phyloP scores from a whole-genome alignment of 2,329 filamentous ascomycete species.

The Alternaria triticina region DNA sequence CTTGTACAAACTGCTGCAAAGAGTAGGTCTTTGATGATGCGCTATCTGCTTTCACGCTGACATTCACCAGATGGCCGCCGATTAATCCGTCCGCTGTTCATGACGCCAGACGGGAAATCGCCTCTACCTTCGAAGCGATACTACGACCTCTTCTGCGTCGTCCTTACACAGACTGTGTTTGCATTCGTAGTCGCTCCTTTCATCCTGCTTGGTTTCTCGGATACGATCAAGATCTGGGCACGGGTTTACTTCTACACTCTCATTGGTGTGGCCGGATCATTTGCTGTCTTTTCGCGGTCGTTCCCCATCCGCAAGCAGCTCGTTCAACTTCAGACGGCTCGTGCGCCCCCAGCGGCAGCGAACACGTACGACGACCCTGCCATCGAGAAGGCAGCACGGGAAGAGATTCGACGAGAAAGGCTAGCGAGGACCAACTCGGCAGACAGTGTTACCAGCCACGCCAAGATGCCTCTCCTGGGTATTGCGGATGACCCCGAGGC shows the following conservation, averaged over 20 bases:
- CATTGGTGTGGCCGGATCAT: slow-evolving; percentile 67
- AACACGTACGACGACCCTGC: slow-evolving; percentile 29
- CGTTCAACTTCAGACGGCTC: slow-evolving; percentile 40
- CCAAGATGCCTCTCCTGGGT: slow-evolving; percentile 72
- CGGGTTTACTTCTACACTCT: slow-evolving; percentile 89
- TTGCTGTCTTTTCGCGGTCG: slow-evolving; percentile 81
- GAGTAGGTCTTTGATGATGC: slow-evolving; percentile 65
- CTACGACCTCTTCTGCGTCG: slow-evolving; percentile 80
- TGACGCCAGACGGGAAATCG: slow-evolving; percentile 72
- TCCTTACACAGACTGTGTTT: slow-evolving; percentile 82
- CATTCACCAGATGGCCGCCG: slow-evolving; percentile 76
- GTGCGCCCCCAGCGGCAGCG: slow-evolving; percentile 25
- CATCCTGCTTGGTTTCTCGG: slow-evolving; percentile 75
- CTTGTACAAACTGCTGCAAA: slow-evolving; percentile 94
- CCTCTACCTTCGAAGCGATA: slow-evolving; percentile 72
- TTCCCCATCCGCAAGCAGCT: slow-evolving; percentile 64
- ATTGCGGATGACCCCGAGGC: slow-evolving; percentile 76
- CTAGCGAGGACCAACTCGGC: slow-evolving; percentile 61
- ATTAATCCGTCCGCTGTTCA: slow-evolving; percentile 88
- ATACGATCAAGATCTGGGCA: slow-evolving; percentile 77
- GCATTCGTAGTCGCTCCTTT: slow-evolving; percentile 86
- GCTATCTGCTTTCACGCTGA: background rate
- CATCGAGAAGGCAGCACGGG: slow-evolving; percentile 42
- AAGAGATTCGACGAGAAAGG: slow-evolving; percentile 42
- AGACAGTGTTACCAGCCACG: slow-evolving; percentile 55